Evolutionary conservation across 139 green algal species (phyloP), one percentile per base, ranked within the genome.

Genomic region (Micractinium sp.): DNA sequence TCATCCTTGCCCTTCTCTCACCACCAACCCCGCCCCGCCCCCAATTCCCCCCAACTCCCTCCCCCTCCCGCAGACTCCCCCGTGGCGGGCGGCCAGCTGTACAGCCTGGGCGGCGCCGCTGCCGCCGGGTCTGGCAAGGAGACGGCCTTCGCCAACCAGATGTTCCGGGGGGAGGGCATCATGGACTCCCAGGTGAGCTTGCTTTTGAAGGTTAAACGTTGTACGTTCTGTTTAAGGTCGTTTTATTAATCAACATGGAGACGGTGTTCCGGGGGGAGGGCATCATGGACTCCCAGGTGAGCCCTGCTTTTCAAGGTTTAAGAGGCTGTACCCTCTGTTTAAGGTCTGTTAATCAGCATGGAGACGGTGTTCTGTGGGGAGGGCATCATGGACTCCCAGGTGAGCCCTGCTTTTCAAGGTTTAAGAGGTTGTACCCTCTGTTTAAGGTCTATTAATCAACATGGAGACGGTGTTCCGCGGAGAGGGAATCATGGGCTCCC

Each of bases 81-180:
- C 66, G 41, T 87, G 27, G 67, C 63, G 2, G 83, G 38, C 29
- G 67, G 83, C 38, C 41, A 79, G 38, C 56, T 7, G 27, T 87
- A 80, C 35, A 66, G 82, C 61, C 60, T 20, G 19, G 81, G 29
- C 61, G 61, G 33, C 14, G 83, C 22, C 22, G 27, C 61, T 27
- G 67, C 63, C 56, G 81, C 29, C 31, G 47, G 47, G 29, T 35
- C 78, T 12, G 33, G 33, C 74, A 29, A 38, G 41, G 12, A 29
- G 27, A 20, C 27, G 13, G 66, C 79, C 66, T 87, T 87, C 20
- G 33, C 36, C 29, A 87, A 87, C 67, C 29, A 39, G 22, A 87
- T 87, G 83, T 87, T 87, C 67, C 66, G 82, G 27, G 82, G 82
- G 0, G 82, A 79, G 25, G 82, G 63, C 38, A 87, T 87, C 82